These are phyloP conservation scores for Candida loeiensis DNA, from an alignment of 805 yeast genomes.

Conservation along the genomic window DNA sequence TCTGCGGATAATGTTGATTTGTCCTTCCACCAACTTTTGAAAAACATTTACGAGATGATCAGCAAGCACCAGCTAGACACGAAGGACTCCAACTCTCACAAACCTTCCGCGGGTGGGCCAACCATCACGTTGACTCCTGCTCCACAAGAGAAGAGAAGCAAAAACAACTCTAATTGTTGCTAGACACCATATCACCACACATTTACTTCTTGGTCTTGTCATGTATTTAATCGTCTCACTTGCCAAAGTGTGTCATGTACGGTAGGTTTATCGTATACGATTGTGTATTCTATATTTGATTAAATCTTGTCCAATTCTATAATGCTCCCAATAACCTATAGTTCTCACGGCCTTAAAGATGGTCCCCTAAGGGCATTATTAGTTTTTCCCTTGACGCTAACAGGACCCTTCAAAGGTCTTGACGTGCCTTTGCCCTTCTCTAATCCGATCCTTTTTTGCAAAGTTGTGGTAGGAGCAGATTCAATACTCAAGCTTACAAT, in stretches of 20 bases:
- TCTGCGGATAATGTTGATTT: constrained; percentile 92
- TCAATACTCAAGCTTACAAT: constrained; percentile 71
- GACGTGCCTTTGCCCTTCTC: constrained; percentile 21
- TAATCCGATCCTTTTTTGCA: constrained; percentile 29
- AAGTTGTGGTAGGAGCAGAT: constrained; percentile 50
- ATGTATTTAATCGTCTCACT: constrained; percentile 6
- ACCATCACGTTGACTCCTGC: constrained; percentile 91
- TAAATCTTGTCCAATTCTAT: background rate
- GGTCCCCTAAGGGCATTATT: constrained; percentile 22
- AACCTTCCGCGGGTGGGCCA: constrained; percentile 73
- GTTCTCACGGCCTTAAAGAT: constrained; percentile 9
- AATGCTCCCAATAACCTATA: background rate
- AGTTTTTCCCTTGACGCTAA: constrained; percentile 23
- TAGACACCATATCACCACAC: constrained; percentile 22
- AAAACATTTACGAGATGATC: constrained; percentile 92
- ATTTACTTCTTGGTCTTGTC: constrained; percentile 7
- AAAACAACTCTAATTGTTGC: constrained; percentile 68
- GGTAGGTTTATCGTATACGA: background rate
- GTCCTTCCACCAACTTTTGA: constrained; percentile 89
- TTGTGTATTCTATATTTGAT: background rate
- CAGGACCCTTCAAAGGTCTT: constrained; percentile 35
- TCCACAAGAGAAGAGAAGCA: constrained; percentile 70
- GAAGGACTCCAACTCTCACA: constrained; percentile 56
- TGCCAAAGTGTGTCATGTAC: background rate
- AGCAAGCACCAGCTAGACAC: constrained; percentile 88